Base-by-base conservation (phyloP, 306 rosid genomes). In the Glycine soja region DNA sequence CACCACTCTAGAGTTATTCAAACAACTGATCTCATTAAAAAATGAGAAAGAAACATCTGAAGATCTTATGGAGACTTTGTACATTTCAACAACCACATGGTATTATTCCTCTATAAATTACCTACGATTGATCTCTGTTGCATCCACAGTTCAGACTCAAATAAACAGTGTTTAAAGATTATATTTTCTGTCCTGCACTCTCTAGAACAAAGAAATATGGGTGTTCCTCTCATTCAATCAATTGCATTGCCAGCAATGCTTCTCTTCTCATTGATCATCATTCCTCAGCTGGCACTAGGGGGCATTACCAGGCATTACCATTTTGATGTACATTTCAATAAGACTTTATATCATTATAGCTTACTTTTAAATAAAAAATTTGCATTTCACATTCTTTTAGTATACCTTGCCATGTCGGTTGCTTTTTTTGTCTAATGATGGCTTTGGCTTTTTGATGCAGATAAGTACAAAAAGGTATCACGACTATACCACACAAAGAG, bases 1-100 rank as follows among this genome's bases (percentile, higher is more conserved):
- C 87, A 88, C 80, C 87, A 91, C 91, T 88, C 90, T 78, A 76
- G 62, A 85, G 93, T 85, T 81, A 90, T 87, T 89, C 83, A 69
- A 86, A 91, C 90, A 82, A 87, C 86, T 81, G 67, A 38, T 63
- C 81, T 62, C n/a, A 51, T 47, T 74, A 75, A 72, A 59, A 75
- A 51, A 13, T 6, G 13, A 30, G 24, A 48, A 58, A 58, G 24
- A 46, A 53, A 7, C 68, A 46, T 19, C 8, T 13, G 45, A 50
- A 38, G 71, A 6, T 63, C 46, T 63, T 32, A 34, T 63, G 0
- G 18, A 63, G 69, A 30, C 43, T 63, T 63, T 63, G 2, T 0
- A 63, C 6, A 32, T 63, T 63, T 46, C 63, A 80, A 75, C 88
- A 77, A 76, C 84, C 75, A 36, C 65, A 38, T 74, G 40, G 54